phyloP scores from a whole-genome alignment of 1,284 basidiomycete genomes.

The Takashimella koratensis region DNA sequence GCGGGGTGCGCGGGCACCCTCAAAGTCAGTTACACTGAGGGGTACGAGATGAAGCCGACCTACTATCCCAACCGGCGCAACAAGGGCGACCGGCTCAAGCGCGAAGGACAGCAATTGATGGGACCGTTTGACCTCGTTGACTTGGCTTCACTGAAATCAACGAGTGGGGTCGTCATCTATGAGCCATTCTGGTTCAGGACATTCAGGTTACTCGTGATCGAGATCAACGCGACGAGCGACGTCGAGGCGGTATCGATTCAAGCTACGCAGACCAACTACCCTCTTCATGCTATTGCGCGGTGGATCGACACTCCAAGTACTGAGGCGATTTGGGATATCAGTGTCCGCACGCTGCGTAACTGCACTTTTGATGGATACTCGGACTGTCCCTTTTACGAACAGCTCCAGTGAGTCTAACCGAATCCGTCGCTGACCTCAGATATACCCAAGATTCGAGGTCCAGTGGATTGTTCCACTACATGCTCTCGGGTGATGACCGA shows the following conservation, averaged over 20 bases:
- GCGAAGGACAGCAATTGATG: constrained; percentile 13
- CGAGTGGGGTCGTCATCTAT: constrained; percentile 9
- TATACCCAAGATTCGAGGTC: constrained; percentile 27
- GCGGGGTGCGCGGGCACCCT: constrained; percentile 11
- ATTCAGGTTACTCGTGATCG: constrained; percentile 19
- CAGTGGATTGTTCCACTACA: constrained; percentile 28
- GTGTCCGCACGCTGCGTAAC: constrained; percentile 29
- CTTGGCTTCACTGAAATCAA: constrained; percentile 9
- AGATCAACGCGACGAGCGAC: constrained; percentile 3
- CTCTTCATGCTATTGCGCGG: constrained; percentile 17
- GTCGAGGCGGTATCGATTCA: constrained; percentile 13
- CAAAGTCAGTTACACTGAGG: constrained; percentile 28
- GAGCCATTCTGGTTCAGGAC: constrained; percentile 36
- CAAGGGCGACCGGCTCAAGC: constrained; percentile 24
- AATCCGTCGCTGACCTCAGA: too few species aligned
- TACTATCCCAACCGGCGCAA: constrained; percentile 23
- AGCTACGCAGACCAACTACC: constrained; percentile 28
- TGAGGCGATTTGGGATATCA: constrained; percentile 26
- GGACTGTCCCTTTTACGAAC: constrained; percentile 35
- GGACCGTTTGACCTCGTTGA: constrained; percentile 24
- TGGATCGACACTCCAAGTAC: constrained; percentile 16
- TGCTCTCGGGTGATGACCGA: constrained; percentile 27
- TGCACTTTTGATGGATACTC: constrained; percentile 35
- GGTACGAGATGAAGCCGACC: constrained; percentile 23
- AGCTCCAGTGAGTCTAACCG: constrained; percentile 24